Base-by-base conservation (phyloP, 2,329 filamentous ascomycete genomes). In the Fusarium sp. region DNA sequence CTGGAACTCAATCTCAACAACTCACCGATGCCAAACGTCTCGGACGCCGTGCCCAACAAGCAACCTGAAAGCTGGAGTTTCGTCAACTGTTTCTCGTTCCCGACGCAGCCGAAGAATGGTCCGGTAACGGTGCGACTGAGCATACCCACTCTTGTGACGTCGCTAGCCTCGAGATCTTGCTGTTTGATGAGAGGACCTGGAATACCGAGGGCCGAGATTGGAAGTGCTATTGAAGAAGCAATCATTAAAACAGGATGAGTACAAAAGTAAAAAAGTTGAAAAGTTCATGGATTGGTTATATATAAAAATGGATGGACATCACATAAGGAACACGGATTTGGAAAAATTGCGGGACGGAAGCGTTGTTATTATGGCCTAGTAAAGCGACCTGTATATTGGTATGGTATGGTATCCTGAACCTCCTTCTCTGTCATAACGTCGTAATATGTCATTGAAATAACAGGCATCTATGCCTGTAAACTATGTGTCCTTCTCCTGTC, bases 51-150 rank as follows among this genome's bases (percentile, higher is more conserved):
- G 4, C 43, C 69, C 5, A 49, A 59, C 5, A 49, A 59, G 6
- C 73, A 75, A 14, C 70, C 73, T 2, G 73, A 74, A n/a, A 75
- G 73, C 37, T 75, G 73, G 73, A 75, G 73, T 19, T 75, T 74
- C 8, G 73, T 75, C 34, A 66, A 75, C 19, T 75, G 74, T 30
- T 75, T 75, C 46, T 71, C 66, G 0, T 69, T 73, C 34, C 62
- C 67, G 3, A 50, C 62, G 1, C 52, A 71, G 12, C 53, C 69
- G 2, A 67, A 64, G 41, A 44, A 69, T 8, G 53, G 50, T 8
- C 56, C 55, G 13, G 39, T 71, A 2, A 73, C 56, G 1, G 64
- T 76, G 50, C 58, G 65, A 13, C 26, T 76, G 7, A 75, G 65
- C 21, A 62, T 72, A 7, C 44, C 54, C 6, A 41, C 45, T 14